Evolutionary conservation across 2,329 filamentous ascomycete species (phyloP).

Genomic region (Trichoderma lentiforme): DNA sequence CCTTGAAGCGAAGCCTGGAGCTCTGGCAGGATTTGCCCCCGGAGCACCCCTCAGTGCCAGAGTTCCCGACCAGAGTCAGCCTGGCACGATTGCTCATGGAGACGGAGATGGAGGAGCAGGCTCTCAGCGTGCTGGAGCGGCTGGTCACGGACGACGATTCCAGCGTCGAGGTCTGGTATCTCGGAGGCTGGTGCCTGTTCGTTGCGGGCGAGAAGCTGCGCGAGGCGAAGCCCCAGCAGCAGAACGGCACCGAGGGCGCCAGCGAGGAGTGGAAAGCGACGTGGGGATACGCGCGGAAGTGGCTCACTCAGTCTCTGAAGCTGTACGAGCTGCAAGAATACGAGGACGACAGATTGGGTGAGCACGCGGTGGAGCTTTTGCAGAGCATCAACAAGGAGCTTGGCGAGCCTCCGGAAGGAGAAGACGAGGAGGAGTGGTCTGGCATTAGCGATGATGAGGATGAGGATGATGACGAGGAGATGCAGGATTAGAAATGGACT

Average conservation of each 20-base stretch:
- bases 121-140: slow-evolving; percentile 78
- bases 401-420: slow-evolving; percentile 54
- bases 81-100: slow-evolving; percentile 86
- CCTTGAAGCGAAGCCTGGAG: slow-evolving; percentile 73
- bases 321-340: slow-evolving; percentile 79
- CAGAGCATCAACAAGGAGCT: slow-evolving; percentile 61
- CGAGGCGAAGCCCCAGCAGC: slow-evolving; percentile 35
- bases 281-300: slow-evolving; percentile 73
- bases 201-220: slow-evolving; percentile 68
- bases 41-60: slow-evolving; percentile 69
- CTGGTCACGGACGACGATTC: slow-evolving; percentile 85
- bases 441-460: slow-evolving; percentile 49
- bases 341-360: slow-evolving; percentile 74
- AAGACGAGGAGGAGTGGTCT: slow-evolving; percentile 54
- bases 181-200: slow-evolving; percentile 90
- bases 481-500: slow-evolving; percentile 41
- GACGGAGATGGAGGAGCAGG: slow-evolving; percentile 79
- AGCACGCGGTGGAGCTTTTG: slow-evolving; percentile 71
- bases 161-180: slow-evolving; percentile 94
- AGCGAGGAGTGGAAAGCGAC: slow-evolving; percentile 57
- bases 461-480: slow-evolving; percentile 54
- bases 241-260: slow-evolving; percentile 26
- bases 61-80: slow-evolving; percentile 82
- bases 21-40: slow-evolving; percentile 79
- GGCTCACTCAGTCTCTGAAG: slow-evolving; percentile 76